phyloP scores from a whole-genome alignment of 371 early-diverging fungal species.

The Circinella umbellata region DNA sequence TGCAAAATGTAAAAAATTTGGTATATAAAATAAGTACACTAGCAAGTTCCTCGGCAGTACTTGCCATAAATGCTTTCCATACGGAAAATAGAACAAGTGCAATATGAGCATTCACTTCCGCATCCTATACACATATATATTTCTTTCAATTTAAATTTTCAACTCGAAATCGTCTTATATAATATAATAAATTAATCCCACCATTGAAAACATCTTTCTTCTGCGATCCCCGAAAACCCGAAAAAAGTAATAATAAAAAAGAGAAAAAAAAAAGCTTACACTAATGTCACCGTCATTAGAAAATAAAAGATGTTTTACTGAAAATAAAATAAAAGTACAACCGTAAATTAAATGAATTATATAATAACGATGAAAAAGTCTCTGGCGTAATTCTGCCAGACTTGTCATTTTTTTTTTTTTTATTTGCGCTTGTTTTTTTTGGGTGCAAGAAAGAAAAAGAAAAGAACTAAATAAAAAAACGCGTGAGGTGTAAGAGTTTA shows the following conservation, averaged over 20 bases:
- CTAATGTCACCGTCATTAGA: not conserved
- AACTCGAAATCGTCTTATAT: too few species aligned
- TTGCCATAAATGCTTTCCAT: slow-evolving; percentile 49
- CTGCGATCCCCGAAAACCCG: too few species aligned
- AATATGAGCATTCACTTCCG: slow-evolving; percentile 37
- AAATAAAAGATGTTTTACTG: slow-evolving; percentile 4
- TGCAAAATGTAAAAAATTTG: slow-evolving; percentile 53
- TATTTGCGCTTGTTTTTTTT: too few species aligned
- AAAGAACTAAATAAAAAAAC: too few species aligned
- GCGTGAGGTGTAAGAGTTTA: not conserved
- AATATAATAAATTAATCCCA: too few species aligned
- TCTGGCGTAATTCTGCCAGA: slow-evolving; percentile 43
- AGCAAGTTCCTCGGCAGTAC: slow-evolving; percentile 60
- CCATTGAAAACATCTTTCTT: not conserved
- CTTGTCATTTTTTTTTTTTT: slow-evolving; percentile 31
- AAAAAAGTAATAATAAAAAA: too few species aligned
- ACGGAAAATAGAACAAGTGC: slow-evolving; percentile 30
- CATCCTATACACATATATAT: slow-evolving; percentile 21
- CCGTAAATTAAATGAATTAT: slow-evolving; percentile 49
- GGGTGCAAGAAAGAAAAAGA: not conserved
- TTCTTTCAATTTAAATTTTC: not conserved
- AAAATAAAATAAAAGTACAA: slow-evolving; percentile 16
- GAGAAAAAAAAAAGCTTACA: not conserved
- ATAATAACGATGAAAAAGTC: slow-evolving; percentile 61
- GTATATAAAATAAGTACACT: slow-evolving; percentile 61